Conservation (phyloP, 2,329 filamentous ascomycete genomes). For the Colletotrichum graminicola region DNA sequence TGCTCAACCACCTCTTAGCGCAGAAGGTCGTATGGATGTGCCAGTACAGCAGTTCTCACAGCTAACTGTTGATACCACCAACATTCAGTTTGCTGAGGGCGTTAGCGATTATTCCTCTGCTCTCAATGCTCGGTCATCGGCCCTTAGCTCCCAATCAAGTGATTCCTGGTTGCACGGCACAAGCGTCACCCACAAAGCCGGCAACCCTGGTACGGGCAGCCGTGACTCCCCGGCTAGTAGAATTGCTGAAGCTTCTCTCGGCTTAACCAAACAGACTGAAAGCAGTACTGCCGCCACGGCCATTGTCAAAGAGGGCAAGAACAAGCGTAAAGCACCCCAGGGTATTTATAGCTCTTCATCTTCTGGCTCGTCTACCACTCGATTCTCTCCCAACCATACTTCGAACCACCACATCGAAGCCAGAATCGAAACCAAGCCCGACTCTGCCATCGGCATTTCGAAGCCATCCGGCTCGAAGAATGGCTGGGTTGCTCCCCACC, state of each 20-base stretch:
- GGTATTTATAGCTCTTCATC: not conserved
- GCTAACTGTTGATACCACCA: not conserved
- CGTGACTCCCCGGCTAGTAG: too few relatives aligned
- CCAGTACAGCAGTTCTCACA: not conserved
- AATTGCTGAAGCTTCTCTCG: not conserved
- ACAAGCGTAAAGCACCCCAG: not conserved
- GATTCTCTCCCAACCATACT: constrained; percentile 7
- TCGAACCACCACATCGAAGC: not conserved
- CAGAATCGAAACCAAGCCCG: not conserved
- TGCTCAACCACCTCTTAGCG: not conserved
- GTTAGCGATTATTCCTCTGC: not conserved
- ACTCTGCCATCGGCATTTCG: not conserved
- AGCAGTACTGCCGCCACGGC: not conserved
- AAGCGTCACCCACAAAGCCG: not conserved
- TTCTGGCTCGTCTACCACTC: not conserved
- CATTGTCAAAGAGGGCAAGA: not conserved
- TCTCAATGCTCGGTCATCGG: not conserved
- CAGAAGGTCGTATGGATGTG: not conserved
- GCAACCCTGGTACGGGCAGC: not conserved
- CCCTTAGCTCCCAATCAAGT: not conserved
- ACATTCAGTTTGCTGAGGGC: not conserved
- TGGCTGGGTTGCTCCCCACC: not conserved
- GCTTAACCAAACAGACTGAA: not conserved
- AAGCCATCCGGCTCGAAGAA: not conserved
- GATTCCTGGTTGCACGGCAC: not conserved